These are phyloP conservation scores for Choricystis sp. DNA, from an alignment of 139 green algal genomes.

Conservation along the genomic window DNA sequence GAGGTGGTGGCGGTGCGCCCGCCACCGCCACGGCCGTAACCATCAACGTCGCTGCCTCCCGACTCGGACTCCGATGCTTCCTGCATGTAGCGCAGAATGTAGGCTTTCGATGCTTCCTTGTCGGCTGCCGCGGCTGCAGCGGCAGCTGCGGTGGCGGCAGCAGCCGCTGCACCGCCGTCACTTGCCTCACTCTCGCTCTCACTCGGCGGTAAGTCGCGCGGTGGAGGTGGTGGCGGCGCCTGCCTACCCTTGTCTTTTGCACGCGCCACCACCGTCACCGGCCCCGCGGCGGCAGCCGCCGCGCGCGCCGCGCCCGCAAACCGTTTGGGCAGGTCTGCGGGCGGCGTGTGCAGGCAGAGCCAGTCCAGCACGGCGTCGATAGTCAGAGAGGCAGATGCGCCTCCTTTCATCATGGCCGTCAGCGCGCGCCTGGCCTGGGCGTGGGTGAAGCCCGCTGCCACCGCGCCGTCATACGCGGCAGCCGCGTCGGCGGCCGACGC, in stretches of 20 bases:
- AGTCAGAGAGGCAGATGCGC: no score
- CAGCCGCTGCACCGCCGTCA: conserved; percentile 1
- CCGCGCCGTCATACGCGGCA: no score
- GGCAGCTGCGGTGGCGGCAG: conserved; percentile 1
- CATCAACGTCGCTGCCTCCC: no score
- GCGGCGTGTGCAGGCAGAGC: conserved; percentile 56
- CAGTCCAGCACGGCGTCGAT: conserved; percentile 61
- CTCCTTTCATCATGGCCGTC: no score
- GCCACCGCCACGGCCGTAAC: neutral
- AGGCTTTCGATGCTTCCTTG: conserved; percentile 21
- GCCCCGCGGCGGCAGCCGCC: neutral
- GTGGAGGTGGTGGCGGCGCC: no score
- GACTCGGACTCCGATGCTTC: conserved; percentile 9
- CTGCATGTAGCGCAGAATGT: conserved; percentile 55
- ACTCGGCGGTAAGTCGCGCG: no score
- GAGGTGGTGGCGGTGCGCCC: neutral
- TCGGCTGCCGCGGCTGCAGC: conserved; percentile 5
- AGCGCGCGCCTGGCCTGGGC: no score
- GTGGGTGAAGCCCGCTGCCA: no score
- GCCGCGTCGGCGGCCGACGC: no score
- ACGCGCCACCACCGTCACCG: conserved; percentile 6
- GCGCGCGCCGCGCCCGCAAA: conserved; percentile 15
- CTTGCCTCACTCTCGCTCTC: no score
- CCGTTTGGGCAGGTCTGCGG: conserved; percentile 33
- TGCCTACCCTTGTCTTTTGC: no score